phyloP scores from a whole-genome alignment of 805 yeast genomes.

The Ogataea methanolica region DNA sequence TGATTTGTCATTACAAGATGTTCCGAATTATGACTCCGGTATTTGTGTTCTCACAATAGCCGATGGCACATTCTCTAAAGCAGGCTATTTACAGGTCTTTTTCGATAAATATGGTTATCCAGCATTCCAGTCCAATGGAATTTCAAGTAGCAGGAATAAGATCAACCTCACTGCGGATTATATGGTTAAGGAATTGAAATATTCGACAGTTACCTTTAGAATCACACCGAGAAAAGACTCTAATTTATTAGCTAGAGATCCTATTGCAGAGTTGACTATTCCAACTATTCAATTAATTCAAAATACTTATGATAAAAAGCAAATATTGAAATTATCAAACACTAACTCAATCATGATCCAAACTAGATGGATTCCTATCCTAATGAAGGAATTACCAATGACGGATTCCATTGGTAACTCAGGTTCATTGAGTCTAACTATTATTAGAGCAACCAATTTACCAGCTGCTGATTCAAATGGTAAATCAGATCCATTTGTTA shows the following conservation, averaged over 20 bases:
- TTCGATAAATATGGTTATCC: conserved; percentile 74
- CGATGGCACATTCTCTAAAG: conserved; percentile 53
- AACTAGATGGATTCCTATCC: conserved; percentile 76
- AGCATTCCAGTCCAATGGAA: conserved; percentile 51
- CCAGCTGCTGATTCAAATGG: conserved; percentile 90
- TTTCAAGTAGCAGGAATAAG: conserved; percentile 37
- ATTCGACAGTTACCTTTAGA: conserved; percentile 63
- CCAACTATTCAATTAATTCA: conserved; percentile 64
- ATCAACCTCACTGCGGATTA: conserved; percentile 59
- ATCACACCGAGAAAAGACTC: conserved; percentile 50
- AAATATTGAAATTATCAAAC: conserved; percentile 43
- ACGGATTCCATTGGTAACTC: conserved; percentile 70
- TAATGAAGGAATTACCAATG: conserved; percentile 55
- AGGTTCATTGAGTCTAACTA: conserved; percentile 62
- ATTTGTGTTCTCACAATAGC: conserved; percentile 64
- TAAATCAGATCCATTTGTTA: conserved; percentile 86
- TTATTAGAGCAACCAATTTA: conserved; percentile 61
- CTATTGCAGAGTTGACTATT: conserved; percentile 56
- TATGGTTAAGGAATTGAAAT: conserved; percentile 68
- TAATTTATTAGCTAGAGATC: conserved; percentile 47
- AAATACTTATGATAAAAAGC: conserved; percentile 60
- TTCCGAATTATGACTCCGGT: conserved; percentile 64
- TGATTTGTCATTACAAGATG: conserved; percentile 54
- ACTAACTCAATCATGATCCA: conserved; percentile 45
- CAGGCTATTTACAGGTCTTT: conserved; percentile 65